These are phyloP conservation scores for Marasmius tenuissimus DNA, from an alignment of 1,284 basidiomycete genomes.

Conservation along the genomic window DNA sequence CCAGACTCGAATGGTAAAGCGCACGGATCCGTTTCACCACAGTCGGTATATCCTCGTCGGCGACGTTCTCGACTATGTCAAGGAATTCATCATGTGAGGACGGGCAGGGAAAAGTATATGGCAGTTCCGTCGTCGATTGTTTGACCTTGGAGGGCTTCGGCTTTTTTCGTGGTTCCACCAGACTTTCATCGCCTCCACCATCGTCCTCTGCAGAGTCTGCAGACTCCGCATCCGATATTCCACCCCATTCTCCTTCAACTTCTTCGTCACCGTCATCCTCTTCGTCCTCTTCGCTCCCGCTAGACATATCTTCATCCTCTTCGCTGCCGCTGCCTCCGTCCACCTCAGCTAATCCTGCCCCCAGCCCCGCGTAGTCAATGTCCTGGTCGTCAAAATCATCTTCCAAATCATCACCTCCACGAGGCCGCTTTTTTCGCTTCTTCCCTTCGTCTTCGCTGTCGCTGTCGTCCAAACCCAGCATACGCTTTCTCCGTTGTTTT, in stretches of 20 bases:
- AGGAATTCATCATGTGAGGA: constrained; percentile 86
- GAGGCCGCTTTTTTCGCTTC: constrained; percentile 42
- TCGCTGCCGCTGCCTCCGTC: constrained; percentile 35
- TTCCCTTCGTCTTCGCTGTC: constrained; percentile 58
- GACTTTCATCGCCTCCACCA: constrained; percentile 30
- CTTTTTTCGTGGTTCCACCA: constrained; percentile 31
- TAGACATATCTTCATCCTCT: constrained; percentile 63
- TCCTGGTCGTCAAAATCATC: constrained; percentile 81
- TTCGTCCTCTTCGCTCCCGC: constrained; percentile 58
- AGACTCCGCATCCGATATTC: neutral
- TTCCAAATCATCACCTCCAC: constrained; percentile 85
- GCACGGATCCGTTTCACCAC: constrained; percentile 92
- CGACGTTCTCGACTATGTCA: constrained; percentile 71
- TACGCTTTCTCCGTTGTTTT: constrained; percentile 75
- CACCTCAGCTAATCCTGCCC: constrained; percentile 46
- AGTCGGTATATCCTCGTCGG: constrained; percentile 72
- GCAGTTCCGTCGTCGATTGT: constrained; percentile 59
- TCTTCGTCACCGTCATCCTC: constrained; percentile 57
- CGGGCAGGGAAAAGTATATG: constrained; percentile 93
- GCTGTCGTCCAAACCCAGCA: constrained; percentile 78
- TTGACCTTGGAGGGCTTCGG: constrained; percentile 22
- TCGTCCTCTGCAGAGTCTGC: constrained; percentile 32
- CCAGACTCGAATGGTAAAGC: constrained; percentile 89
- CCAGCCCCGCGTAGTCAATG: constrained; percentile 41
- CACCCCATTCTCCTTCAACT: constrained; percentile 33